These are phyloP conservation scores for Lecanoromycetidae sp. DNA, from an alignment of 2,329 filamentous ascomycete species.

Conservation along the genomic window DNA sequence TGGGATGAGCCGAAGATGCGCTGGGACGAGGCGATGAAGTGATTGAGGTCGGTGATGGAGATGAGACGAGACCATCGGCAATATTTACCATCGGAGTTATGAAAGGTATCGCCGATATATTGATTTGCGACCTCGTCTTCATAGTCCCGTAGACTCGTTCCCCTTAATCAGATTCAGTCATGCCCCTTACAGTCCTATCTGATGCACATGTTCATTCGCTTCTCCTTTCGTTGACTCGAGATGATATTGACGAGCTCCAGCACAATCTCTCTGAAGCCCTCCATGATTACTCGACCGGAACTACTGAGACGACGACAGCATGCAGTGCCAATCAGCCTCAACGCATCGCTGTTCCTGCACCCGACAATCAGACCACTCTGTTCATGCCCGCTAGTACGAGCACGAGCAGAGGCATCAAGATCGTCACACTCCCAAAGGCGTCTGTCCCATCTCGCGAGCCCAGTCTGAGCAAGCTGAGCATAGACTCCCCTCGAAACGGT, in stretches of 20 bases:
- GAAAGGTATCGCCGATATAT: no score
- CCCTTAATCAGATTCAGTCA: no score
- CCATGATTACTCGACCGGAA: constrained; percentile 52
- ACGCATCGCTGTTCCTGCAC: constrained; percentile 47
- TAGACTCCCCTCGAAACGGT: constrained; percentile 7
- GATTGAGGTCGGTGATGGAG: no score
- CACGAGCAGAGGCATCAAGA: constrained; percentile 50
- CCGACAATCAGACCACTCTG: constrained; percentile 50
- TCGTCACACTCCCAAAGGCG: constrained; percentile 42
- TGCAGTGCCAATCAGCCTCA: constrained; percentile 50
- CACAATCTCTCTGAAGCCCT: constrained; percentile 47
- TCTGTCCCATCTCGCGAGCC: constrained; percentile 13
- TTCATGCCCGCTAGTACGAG: constrained; percentile 56
- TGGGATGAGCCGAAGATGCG: no score
- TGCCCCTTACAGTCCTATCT: constrained; percentile 50
- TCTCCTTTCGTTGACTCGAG: constrained; percentile 42
- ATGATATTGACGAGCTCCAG: constrained; percentile 47
- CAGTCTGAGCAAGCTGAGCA: constrained; percentile 12
- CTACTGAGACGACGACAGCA: constrained; percentile 43
- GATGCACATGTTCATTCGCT: constrained; percentile 44
- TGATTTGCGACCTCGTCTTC: no score
- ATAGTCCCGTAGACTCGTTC: no score
- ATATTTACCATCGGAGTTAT: no score
- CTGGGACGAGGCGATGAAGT: no score
- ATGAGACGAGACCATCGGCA: no score